These are phyloP conservation scores for Protea cynaroides DNA, from an alignment of 164 flowering plant genomes.

Conservation along the genomic window DNA sequence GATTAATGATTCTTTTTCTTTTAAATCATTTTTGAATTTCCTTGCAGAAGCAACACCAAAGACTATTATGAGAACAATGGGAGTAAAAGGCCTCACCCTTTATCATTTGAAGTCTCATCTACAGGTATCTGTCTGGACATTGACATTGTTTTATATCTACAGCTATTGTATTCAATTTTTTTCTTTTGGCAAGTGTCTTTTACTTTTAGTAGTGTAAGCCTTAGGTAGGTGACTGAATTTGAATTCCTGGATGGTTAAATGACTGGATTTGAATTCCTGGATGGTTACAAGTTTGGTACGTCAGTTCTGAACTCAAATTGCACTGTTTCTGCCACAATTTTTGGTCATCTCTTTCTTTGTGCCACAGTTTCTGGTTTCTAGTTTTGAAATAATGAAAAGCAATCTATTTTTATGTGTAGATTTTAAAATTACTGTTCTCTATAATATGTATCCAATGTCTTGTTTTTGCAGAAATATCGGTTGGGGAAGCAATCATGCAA, in stretches of 20 bases:
- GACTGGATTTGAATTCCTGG: neutral
- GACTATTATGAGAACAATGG: conserved; percentile 86
- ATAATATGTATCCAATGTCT: neutral
- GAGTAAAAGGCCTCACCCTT: conserved; percentile 84
- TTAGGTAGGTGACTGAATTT: neutral
- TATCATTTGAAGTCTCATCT: conserved; percentile 90
- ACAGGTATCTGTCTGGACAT: conserved; percentile 44
- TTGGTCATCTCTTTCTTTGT: neutral
- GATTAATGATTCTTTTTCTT: neutral
- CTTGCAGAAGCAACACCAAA: conserved; percentile 91
- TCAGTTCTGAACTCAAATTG: neutral
- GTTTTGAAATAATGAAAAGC: neutral
- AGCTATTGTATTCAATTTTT: neutral
- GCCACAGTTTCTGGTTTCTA: neutral
- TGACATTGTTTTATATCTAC: neutral
- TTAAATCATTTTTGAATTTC: conserved; percentile 4
- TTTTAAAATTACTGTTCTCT: neutral
- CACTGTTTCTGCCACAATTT: neutral
- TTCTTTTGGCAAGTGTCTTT: neutral
- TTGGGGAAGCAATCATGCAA: conserved; percentile 86
- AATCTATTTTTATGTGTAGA: neutral
- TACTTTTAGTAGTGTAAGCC: neutral
- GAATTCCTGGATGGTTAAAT: conserved; percentile 1
- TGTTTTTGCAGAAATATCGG: conserved; percentile 70
- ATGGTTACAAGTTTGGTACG: neutral